Base-by-base conservation (phyloP, 179 eudicot species). In the Silene vulgaris region DNA sequence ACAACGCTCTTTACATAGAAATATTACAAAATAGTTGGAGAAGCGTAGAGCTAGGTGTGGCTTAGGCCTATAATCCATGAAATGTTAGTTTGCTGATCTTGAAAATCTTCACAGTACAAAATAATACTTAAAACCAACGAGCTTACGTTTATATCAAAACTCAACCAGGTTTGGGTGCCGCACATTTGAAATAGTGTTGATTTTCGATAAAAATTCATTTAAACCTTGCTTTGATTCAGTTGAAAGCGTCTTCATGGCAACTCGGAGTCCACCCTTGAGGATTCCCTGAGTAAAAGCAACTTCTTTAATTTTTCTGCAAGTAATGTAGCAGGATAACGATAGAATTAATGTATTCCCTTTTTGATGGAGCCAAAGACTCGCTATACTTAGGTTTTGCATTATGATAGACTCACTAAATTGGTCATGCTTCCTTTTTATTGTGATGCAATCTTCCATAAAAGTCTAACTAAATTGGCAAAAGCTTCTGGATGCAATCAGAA, bases 211-310 rank as follows among this genome's bases (percentile, higher is more conserved):
- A 86, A 91, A 93, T 82, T 93, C 97, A 8, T 83, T 90, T 65
- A 78, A 76, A 19, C 98, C 98, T 81, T 93, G 98, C 82, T 86
- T 93, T 83, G 98, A 93, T 82, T 85, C 87, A 67, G 87, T 87
- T 56, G 93, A 87, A 65, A 93, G 98, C 17, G 87, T 82, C 84
- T 93, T 93, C 30, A 93, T 86, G 50, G 98, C 98, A 73, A 91
- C 90, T 84, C 81, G 76, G 32, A 70, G 71, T 79, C 93, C 97
- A 75, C 83, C 76, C 78, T 77, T 90, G 12, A 91, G 89, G 80
- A 68, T 73, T 52, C 97, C 98, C 98, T 93, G 74, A 7, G 70
- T 80, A 75, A 82, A 43, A 21, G 7, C 12, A 52, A 5, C 13
- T 26, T 16, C 4, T 14, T 29, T 37, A 62, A 29, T 23, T 9